Percentiles rank a stretch among this genome's conserved stretches.
These are phyloP conservation scores for Penicillium pulvis DNA, from an alignment of 495 filamentous ascomycete species.

Conservation along the genomic window DNA sequence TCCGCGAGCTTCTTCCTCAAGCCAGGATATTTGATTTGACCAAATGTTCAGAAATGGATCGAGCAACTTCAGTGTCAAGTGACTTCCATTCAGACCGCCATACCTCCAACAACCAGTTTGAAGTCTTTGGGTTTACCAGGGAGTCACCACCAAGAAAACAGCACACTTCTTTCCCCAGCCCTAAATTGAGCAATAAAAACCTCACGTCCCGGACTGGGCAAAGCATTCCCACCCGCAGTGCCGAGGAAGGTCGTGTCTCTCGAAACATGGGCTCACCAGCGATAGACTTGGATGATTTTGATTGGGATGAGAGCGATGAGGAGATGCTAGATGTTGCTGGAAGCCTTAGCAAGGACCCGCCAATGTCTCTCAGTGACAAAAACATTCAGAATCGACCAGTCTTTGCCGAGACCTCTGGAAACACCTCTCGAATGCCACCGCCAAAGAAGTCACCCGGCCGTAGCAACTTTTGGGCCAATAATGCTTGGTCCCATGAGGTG, in stretches of 20 bases:
- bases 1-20: constrained; percentile 32
- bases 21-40: constrained; percentile 22
- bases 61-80: not conserved
- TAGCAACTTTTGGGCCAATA: constrained; percentile 43
- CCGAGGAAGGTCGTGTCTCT: constrained; percentile 43
- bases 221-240: constrained; percentile 19
- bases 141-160: constrained; percentile 7
- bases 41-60: not conserved
- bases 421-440: constrained; percentile 35
- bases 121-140: not conserved
- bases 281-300: constrained; percentile 59
- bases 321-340: constrained; percentile 67
- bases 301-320: constrained; percentile 66
- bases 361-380: constrained; percentile 26
- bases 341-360: constrained; percentile 52
- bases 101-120: not conserved
- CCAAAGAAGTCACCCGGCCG: constrained; percentile 38
- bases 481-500: constrained; percentile 86
- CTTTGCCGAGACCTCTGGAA: constrained; percentile 60
- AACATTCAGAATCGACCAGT: constrained; percentile 40
- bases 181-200: constrained; percentile 11
- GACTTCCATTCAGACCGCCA: not conserved
- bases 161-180: constrained; percentile 11
- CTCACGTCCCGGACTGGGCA: constrained; percentile 10
- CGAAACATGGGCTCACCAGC: constrained; percentile 49